Base-by-base conservation (phyloP, 1,139 yeast genomes). In the Blastobotrys petasosporus region DNA sequence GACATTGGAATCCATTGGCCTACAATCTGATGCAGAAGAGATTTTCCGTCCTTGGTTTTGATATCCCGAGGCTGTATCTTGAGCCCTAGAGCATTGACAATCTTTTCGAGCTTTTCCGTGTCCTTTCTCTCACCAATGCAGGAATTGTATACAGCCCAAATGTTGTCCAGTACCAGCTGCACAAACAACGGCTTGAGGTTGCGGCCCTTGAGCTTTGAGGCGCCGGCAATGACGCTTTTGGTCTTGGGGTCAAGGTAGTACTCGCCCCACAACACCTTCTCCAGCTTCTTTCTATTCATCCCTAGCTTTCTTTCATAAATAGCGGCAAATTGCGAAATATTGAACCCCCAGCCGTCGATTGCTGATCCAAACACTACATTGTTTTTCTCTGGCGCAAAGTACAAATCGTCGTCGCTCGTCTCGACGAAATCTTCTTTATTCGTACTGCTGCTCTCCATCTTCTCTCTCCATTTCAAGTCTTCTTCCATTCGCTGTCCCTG, bases 271-370 rank as follows among this genome's bases (percentile, higher is more conserved):
- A 94, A 70, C n/a, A 92, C 88, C 59, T 85, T 85, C 51, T 84
- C 80, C 40, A 94, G 73, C 47, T 80, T 87, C 31, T 78, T 77
- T 51, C 88, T 80, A 52, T 87, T 85, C 55, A 92, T 84, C 0
- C 96, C 97, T 32, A 92, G 70, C 59, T 87, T 88, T 34, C 80
- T 78, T 67, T 84, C 94, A 61, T 87, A 87, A 35, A 94, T 80
- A 49, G 85, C 81, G 4, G 97, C 86, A 67, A 92, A 85, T 50
- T 94, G 95, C 49, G 85, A 79, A 34, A 94, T 73, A 43, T 88
- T 85, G 65, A 94, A 94, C 0, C 97, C 98, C 98, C 98, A 94
- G 3, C 97, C 97, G 65, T 92, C 98, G 20, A 85, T 73, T 0
- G 98, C 98, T 36, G 95, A 83, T 0, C 96, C 90, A 69, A 94